Base-by-base conservation (phyloP, 2,329 filamentous ascomycete genomes). In the Aspergillus caelatus region DNA sequence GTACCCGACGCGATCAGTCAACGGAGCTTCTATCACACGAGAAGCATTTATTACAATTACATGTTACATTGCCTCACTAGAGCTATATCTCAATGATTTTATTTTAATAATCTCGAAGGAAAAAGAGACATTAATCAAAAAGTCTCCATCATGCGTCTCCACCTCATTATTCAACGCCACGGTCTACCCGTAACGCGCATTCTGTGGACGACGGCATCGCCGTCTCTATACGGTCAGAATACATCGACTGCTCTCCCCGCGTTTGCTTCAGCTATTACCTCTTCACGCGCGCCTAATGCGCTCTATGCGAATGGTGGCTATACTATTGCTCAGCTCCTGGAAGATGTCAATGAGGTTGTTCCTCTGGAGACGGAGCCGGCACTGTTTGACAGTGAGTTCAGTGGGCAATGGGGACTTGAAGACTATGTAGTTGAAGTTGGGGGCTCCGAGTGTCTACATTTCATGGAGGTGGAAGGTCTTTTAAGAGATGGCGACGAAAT, bases 381-480 rank as follows among this genome's bases (percentile, higher is more conserved):
- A 23, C 62, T 70, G 30, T 72, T 74, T 45, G 73, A 74, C 50
- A 66, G 72, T 10, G 74, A 76, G 43, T 71, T 66, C 46, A 78
- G 77, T 55, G 78, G 79, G 10, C 75, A 93, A 64, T 97, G 93
- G 92, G 93, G 92, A 0, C 80, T 97, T 4, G 94, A 97, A 72
- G 92, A 97, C 75, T 98, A 98, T 77, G 86, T 86, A 10, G 92
- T 97, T 34, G 91, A 96, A 77, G 84, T 97, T 4, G 85, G 84
- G n/a, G 88, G 86, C 53, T 97, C 92, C 68, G 94, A 98, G 78
- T 95, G 92, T 71, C 79, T 97, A 62, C 94, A 97, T 79, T 98
- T 92, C 71, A 90, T 92, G 74, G 83, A 86, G 23, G 85, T 96
- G 7, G 82, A 83, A 16, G 84, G 85, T 52, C 82, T 95, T 11